Percentiles rank a stretch among this genome's conserved stretches.
Evolutionary conservation across 2,329 filamentous ascomycete genomes (phyloP).

Genomic region (Aquanectria penicillioides): DNA sequence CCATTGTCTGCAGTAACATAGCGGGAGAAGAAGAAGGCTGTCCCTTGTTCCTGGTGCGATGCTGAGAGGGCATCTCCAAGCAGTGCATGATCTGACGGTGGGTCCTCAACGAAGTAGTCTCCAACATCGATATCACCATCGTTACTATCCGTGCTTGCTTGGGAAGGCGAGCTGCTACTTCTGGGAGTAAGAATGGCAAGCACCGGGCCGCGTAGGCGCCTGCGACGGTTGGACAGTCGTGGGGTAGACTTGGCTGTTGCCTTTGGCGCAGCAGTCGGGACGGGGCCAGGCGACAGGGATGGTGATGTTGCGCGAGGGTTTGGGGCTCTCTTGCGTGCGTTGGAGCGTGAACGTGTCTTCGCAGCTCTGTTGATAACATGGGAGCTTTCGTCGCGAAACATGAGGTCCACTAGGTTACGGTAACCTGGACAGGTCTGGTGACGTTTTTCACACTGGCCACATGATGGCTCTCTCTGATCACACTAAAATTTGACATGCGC

Average conservation of each 20-base stretch:
- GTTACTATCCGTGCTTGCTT: constrained; percentile 31
- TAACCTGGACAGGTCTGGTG: constrained; percentile 65
- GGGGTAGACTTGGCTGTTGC: constrained; percentile 8
- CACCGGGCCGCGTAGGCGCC: constrained; percentile 31
- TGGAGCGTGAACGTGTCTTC: constrained; percentile 42
- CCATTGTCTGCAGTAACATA: constrained; percentile 59
- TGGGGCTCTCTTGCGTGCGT: constrained; percentile 36
- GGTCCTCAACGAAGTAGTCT: constrained; percentile 22
- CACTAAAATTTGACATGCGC: constrained; percentile 51
- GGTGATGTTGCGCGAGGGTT: constrained; percentile 26
- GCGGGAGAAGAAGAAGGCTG: constrained; percentile 61
- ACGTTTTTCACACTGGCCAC: constrained; percentile 65
- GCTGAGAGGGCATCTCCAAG: constrained; percentile 25
- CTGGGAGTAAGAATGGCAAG: constrained; percentile 38
- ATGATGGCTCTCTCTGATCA: constrained; percentile 61
- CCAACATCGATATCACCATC: constrained; percentile 17
- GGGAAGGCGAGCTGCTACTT: constrained; percentile 36
- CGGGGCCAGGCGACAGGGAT: constrained; percentile 28
- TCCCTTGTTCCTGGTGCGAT: constrained; percentile 54
- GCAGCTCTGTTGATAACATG: constrained; percentile 65
- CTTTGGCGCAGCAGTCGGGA: constrained; percentile 10
- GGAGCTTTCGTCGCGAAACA: constrained; percentile 67
- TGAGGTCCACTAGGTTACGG: constrained; percentile 63
- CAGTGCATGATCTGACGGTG: constrained; percentile 29
- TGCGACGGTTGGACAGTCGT: constrained; percentile 17